Evolutionary conservation across 805 yeast species (phyloP).

Genomic region (Blastobotrys muscicola): DNA sequence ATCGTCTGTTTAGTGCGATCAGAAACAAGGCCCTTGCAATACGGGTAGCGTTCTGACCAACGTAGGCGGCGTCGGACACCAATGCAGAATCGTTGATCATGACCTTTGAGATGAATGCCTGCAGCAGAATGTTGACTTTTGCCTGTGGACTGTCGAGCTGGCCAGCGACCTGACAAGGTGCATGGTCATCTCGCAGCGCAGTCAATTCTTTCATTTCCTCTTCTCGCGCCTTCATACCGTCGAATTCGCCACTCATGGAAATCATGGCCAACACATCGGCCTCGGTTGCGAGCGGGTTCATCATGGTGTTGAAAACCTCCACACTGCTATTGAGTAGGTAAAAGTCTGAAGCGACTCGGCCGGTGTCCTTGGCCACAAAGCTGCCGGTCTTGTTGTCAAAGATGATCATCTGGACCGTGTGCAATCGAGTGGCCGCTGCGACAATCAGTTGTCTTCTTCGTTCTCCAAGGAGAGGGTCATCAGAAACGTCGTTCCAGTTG

Average conservation of each 20-base stretch:
- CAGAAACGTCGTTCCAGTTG: constrained; percentile 72
- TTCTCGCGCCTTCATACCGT: constrained; percentile 75
- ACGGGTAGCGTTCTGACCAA: constrained; percentile 92
- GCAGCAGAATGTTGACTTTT: constrained; percentile 79
- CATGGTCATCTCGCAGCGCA: constrained; percentile 39
- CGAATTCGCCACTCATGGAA: constrained; percentile 90
- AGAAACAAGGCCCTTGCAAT: constrained; percentile 85
- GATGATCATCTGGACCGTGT: constrained; percentile 83
- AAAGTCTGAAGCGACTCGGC: constrained; percentile 91
- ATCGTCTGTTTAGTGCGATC: constrained; percentile 77
- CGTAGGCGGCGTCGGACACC: constrained; percentile 79
- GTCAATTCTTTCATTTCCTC: constrained; percentile 77
- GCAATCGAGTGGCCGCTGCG: constrained; percentile 75
- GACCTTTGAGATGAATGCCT: constrained; percentile 76
- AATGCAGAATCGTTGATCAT: constrained; percentile 69
- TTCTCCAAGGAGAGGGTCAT: constrained; percentile 71
- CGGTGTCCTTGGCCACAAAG: constrained; percentile 77
- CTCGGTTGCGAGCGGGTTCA: constrained; percentile 78
- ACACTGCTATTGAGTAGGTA: constrained; percentile 76
- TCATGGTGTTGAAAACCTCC: constrained; percentile 78
- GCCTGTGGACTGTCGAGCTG: constrained; percentile 67
- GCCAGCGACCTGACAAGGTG: constrained; percentile 78
- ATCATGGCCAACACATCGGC: constrained; percentile 86
- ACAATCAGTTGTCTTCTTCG: constrained; percentile 68
- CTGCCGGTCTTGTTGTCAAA: constrained; percentile 79